Evolutionary conservation across 768 basidiomycete genomes (phyloP).

Genomic region (Cystobasidiopsis lactophilus): DNA sequence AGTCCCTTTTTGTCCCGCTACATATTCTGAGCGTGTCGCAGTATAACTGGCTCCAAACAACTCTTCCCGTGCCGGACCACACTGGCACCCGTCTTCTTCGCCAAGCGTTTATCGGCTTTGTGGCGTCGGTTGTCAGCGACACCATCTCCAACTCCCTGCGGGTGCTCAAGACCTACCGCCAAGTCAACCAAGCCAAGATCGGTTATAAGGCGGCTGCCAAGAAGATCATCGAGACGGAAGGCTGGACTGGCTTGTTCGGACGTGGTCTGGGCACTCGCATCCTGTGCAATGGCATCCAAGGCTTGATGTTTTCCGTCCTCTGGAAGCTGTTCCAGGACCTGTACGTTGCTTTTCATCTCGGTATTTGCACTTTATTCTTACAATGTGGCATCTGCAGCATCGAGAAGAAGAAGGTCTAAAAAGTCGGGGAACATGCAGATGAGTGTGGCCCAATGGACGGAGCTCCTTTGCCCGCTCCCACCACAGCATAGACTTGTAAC

Average conservation of each 20-base stretch:
- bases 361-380: too few relatives aligned
- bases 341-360: too few relatives aligned
- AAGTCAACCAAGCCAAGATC: slow-evolving; percentile 62
- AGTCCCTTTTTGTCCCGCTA: not conserved
- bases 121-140: slow-evolving; percentile 64
- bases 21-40: not conserved
- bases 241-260: slow-evolving; percentile 57
- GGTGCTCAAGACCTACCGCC: slow-evolving; percentile 87
- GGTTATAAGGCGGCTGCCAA: slow-evolving; percentile 56
- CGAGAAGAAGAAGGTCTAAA: too few relatives aligned
- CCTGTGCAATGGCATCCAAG: slow-evolving; percentile 73
- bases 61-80: slow-evolving; percentile 28
- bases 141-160: slow-evolving; percentile 67
- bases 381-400: too few relatives aligned
- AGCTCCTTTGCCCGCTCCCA: too few relatives aligned
- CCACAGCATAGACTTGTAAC: too few relatives aligned
- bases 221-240: slow-evolving; percentile 53
- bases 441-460: too few relatives aligned
- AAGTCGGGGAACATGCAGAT: too few relatives aligned
- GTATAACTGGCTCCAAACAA: slow-evolving; percentile 13
- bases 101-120: slow-evolving; percentile 78
- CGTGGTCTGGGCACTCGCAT: slow-evolving; percentile 76
- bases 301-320: slow-evolving; percentile 68
- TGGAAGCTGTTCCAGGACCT: slow-evolving; percentile 81
- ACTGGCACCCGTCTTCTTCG: slow-evolving; percentile 43